Conservation (phyloP, 2,329 filamentous ascomycete genomes). For the Fusarium avenaceum region DNA sequence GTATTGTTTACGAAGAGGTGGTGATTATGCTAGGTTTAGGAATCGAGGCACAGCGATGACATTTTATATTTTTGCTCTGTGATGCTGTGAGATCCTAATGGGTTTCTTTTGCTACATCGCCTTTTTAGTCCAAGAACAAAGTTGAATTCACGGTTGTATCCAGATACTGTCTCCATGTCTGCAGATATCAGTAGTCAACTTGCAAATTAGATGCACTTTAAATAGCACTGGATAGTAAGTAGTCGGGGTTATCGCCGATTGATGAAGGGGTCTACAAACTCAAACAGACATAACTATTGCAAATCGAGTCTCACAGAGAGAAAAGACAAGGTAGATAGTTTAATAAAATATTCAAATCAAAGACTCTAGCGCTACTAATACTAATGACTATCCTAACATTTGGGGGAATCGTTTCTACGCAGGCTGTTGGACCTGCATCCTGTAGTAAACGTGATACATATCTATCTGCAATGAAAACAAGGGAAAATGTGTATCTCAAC, state of each 20-base stretch:
- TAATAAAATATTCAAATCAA: slow-evolving; percentile 18
- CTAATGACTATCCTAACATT: slow-evolving; percentile 41
- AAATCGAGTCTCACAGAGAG: neutral
- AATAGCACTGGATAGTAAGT: neutral
- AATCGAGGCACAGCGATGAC: slow-evolving; percentile 17
- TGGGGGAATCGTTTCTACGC: slow-evolving; percentile 45
- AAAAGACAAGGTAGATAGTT: neutral
- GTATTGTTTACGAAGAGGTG: slow-evolving; percentile 2
- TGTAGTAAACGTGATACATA: slow-evolving; percentile 43
- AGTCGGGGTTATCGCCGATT: neutral
- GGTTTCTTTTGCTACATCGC: neutral
- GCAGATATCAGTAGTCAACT: neutral
- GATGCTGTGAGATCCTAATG: neutral
- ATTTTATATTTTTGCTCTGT: slow-evolving; percentile 5
- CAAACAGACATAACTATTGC: neutral
- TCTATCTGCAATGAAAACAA: slow-evolving; percentile 43
- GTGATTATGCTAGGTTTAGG: slow-evolving; percentile 25
- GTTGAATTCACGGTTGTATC: neutral
- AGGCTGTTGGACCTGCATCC: slow-evolving; percentile 44
- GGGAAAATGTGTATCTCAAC: slow-evolving; percentile 31
- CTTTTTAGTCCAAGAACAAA: neutral
- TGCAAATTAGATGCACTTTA: neutral
- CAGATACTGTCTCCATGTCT: neutral
- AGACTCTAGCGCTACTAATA: slow-evolving; percentile 35
- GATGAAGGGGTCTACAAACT: neutral